phyloP scores from a whole-genome alignment of 78 protist species.

The Fonticula alba region DNA sequence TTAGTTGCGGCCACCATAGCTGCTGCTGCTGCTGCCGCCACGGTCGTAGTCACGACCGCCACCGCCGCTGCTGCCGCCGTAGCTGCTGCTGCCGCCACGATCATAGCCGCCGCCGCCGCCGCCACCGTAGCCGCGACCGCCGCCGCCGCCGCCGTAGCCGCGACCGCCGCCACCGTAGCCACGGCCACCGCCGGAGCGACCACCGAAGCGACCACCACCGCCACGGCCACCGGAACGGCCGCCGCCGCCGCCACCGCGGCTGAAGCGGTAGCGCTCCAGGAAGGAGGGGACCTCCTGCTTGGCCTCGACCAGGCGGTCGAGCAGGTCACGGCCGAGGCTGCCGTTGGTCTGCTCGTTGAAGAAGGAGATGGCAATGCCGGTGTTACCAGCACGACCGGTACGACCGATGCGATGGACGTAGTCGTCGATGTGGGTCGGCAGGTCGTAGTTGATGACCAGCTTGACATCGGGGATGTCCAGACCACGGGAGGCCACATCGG shows the following conservation, averaged over 20 bases:
- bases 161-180: constrained; percentile 2
- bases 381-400: constrained; percentile 89
- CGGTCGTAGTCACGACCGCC: constrained; percentile 7
- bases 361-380: constrained; percentile 66
- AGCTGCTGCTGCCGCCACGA: constrained; percentile 8
- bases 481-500: constrained; percentile 94
- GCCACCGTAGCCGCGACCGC: neutral
- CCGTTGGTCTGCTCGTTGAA: constrained; percentile 27
- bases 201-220: constrained; percentile 3
- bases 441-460: constrained; percentile 92
- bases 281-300: constrained; percentile 30
- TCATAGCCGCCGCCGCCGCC: constrained; percentile 13
- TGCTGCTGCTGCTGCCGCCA: constrained; percentile 7
- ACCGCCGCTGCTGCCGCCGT: constrained; percentile 3
- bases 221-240: neutral
- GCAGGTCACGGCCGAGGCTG: constrained; percentile 30
- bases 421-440: constrained; percentile 75
- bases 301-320: constrained; percentile 27
- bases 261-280: neutral
- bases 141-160: constrained; percentile 7
- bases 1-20: neutral
- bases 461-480: constrained; percentile 85
- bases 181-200: neutral
- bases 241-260: constrained; percentile 7
- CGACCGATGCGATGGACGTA: constrained; percentile 98